Conservation (phyloP, 768 basidiomycete genomes). For the Gloeostereum incarnatum region DNA sequence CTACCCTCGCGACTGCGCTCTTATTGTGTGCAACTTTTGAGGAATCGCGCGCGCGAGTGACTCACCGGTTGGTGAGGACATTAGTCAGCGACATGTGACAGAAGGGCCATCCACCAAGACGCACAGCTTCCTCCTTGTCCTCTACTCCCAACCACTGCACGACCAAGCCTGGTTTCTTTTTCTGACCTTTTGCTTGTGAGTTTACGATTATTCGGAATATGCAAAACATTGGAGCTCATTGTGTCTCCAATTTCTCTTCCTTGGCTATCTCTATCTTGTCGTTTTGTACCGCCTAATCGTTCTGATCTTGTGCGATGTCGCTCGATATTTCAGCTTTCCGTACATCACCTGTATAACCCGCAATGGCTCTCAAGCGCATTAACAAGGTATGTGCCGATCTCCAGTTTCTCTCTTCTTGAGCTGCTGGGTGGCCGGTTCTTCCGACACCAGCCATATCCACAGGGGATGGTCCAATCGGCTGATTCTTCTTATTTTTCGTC, state of each 20-base stretch:
- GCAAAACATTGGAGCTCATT: neutral
- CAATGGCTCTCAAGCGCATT: slow-evolving; percentile 98
- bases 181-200: slow-evolving; percentile 17
- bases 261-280: slow-evolving; percentile 5
- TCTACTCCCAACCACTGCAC: slow-evolving; percentile 3
- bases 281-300: slow-evolving; percentile 14
- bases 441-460: too few species aligned
- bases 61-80: too few species aligned
- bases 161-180: slow-evolving; percentile 11
- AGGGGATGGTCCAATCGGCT: slow-evolving; percentile 10
- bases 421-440: too few species aligned
- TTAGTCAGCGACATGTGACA: too few species aligned
- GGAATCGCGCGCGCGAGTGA: too few species aligned
- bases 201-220: neutral
- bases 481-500: neutral
- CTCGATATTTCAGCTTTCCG: slow-evolving; percentile 15
- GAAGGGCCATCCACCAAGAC: slow-evolving; percentile 17
- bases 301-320: slow-evolving; percentile 32
- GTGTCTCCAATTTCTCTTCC: too few species aligned
- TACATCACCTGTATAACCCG: slow-evolving; percentile 14
- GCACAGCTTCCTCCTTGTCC: slow-evolving; percentile 32
- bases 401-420: slow-evolving; percentile 4
- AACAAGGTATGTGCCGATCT: slow-evolving; percentile 89
- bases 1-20: too few species aligned
- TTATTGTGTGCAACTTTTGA: too few species aligned